phyloP scores from a whole-genome alignment of 169 alveolate species.

The Neospora caninum region DNA sequence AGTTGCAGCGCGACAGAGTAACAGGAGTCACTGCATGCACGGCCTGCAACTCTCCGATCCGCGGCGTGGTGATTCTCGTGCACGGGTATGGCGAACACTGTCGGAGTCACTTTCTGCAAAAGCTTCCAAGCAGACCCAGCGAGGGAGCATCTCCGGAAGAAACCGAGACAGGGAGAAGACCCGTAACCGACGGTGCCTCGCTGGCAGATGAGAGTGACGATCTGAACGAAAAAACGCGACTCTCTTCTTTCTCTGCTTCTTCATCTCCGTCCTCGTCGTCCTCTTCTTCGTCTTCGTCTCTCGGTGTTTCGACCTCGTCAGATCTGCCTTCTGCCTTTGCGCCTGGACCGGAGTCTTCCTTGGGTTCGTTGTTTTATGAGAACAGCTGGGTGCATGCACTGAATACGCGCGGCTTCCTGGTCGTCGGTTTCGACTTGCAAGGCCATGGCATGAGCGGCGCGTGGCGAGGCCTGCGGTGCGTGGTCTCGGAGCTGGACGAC shows the following conservation, averaged over 20 bases:
- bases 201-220: neutral
- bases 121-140: neutral
- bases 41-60: neutral
- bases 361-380: neutral
- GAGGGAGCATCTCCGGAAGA: neutral
- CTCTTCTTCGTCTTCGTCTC: neutral
- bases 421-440: conserved; percentile 62
- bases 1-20: neutral
- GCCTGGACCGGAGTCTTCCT: neutral
- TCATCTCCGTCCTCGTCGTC: neutral
- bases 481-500: conserved; percentile 40
- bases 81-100: conserved; percentile 68
- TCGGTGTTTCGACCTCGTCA: neutral
- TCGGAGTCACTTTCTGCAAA: conserved; percentile 51
- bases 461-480: conserved; percentile 39
- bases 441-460: conserved; percentile 64
- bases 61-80: conserved; percentile 60
- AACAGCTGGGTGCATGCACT: conserved; percentile 65
- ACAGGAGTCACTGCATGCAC: neutral
- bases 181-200: neutral
- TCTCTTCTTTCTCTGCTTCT: neutral
- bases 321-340: neutral
- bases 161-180: neutral
- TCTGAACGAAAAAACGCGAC: neutral
- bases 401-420: conserved; percentile 50